Conservation (phyloP, 1,284 basidiomycete genomes). For the Kalmanozyma brasiliensis region DNA sequence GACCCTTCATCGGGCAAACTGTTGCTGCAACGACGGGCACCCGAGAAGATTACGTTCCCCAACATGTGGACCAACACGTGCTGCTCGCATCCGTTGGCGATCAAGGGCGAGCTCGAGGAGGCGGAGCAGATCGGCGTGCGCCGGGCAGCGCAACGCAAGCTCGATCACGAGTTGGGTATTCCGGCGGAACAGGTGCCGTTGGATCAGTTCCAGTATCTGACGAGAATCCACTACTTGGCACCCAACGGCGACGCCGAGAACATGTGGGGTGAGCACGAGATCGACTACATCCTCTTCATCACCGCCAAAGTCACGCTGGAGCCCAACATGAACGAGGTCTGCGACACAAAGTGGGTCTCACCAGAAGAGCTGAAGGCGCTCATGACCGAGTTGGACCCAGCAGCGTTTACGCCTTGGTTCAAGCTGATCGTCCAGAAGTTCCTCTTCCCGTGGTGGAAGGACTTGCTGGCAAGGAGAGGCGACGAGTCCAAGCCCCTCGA, state of each 20-base stretch:
- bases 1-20: conserved; percentile 91
- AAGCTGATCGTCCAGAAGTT: conserved; percentile 96
- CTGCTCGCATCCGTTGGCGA: conserved; percentile 90
- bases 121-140: conserved; percentile 80
- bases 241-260: conserved; percentile 77
- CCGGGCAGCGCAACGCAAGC: conserved; percentile 89
- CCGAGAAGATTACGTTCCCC: conserved; percentile 99
- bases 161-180: conserved; percentile 97
- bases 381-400: conserved; percentile 79
- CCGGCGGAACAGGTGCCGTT: conserved; percentile 77
- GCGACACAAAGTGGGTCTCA: conserved; percentile 88
- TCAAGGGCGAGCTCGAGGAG: conserved; percentile 78
- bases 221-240: conserved; percentile 96
- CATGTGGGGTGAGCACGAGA: conserved; percentile 98
- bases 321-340: conserved; percentile 90
- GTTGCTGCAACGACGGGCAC: conserved; percentile 92
- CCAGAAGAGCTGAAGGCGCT: conserved; percentile 88
- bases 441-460: conserved; percentile 98
- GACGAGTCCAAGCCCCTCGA: conserved; percentile 41
- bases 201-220: conserved; percentile 92
- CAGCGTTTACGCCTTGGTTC: conserved; percentile 98
- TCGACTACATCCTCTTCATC: conserved; percentile 97
- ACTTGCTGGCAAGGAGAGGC: conserved; percentile 74
- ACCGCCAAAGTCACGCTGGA: conserved; percentile 87
- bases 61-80: conserved; percentile 99